phyloP scores from a whole-genome alignment of 2,329 filamentous ascomycete species.

The Trichoderma citrinoviride region DNA sequence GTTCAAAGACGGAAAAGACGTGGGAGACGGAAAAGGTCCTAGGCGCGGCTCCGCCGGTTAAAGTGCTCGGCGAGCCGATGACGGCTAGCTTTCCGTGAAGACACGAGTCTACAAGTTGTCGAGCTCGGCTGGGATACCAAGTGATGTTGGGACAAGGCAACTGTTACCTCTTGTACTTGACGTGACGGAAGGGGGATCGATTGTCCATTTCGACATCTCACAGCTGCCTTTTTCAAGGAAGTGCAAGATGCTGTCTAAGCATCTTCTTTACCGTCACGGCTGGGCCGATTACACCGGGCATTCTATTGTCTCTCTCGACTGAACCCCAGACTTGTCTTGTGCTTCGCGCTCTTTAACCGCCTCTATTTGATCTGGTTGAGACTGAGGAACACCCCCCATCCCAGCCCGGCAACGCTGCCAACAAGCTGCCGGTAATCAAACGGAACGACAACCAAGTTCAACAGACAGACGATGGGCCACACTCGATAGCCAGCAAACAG shows the following conservation, averaged over 20 bases:
- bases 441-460: constrained; percentile 14
- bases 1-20: constrained; percentile 1
- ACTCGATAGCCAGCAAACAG: constrained; percentile 13
- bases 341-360: not conserved
- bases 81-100: not conserved
- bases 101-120: not conserved
- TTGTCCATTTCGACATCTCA: not conserved
- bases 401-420: constrained; percentile 15
- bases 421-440: constrained; percentile 18
- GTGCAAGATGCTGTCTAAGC: not conserved
- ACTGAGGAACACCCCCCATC: constrained; percentile 19
- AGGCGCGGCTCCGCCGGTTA: not conserved
- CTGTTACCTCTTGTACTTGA: not conserved
- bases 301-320: not conserved
- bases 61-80: not conserved
- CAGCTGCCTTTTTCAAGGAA: not conserved
- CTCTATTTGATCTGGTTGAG: constrained; percentile 16
- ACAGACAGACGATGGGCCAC: constrained; percentile 15
- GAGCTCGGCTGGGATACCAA: not conserved
- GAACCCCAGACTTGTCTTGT: not conserved
- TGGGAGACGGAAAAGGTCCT: constrained; percentile 9
- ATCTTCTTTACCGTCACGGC: not conserved
- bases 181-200: not conserved
- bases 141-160: not conserved
- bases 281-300: not conserved